phyloP scores from a whole-genome alignment of 2,329 filamentous ascomycete genomes.

The Monilinia polystroma region DNA sequence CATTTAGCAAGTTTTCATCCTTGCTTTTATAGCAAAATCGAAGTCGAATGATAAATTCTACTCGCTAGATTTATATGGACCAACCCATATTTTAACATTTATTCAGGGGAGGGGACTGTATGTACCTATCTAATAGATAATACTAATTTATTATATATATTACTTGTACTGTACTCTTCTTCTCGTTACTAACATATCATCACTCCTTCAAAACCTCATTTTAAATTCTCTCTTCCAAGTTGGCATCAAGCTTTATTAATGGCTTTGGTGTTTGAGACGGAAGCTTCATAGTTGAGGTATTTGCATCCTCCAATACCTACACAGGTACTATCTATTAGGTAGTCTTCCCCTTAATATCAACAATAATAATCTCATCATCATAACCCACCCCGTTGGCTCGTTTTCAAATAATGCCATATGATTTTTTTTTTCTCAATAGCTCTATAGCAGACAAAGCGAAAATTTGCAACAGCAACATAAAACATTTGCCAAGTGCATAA shows the following conservation, averaged over 20 bases:
- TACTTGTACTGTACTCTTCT: too few species aligned
- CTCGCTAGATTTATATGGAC: too few species aligned
- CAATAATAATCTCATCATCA: conserved; percentile 1
- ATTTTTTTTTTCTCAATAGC: neutral
- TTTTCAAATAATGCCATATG: conserved; percentile 4
- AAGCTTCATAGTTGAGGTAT: neutral
- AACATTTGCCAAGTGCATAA: neutral
- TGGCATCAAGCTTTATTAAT: neutral
- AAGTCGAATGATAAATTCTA: too few species aligned
- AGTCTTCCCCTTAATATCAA: neutral
- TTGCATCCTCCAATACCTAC: neutral
- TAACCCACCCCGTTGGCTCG: neutral
- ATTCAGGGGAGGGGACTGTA: too few species aligned
- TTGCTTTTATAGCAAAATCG: too few species aligned
- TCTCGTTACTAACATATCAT: too few species aligned
- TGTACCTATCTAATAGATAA: too few species aligned
- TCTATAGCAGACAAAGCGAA: conserved; percentile 13
- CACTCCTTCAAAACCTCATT: neutral
- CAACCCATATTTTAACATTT: too few species aligned
- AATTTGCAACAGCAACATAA: neutral
- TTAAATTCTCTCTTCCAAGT: neutral
- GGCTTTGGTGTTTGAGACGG: neutral
- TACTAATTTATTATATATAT: too few species aligned
- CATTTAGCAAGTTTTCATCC: too few species aligned
- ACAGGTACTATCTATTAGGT: neutral